phyloP scores from a whole-genome alignment of 73 alveolate genomes.

The Stentor coeruleus region DNA sequence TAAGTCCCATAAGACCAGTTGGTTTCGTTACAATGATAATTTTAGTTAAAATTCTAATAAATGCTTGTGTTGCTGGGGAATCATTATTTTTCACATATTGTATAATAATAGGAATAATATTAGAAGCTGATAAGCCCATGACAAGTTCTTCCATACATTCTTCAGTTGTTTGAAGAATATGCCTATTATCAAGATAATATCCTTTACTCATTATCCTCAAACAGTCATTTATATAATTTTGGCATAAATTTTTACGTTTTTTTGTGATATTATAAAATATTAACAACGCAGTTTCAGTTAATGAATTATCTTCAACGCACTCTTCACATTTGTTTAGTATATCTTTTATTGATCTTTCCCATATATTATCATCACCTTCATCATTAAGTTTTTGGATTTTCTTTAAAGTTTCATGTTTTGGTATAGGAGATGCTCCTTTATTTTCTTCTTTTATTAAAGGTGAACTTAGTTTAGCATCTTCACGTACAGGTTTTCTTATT shows the following conservation, averaged over 20 bases:
- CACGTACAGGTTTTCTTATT: not conserved
- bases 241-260: not conserved
- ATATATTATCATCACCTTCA: not conserved
- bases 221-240: not conserved
- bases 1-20: not conserved
- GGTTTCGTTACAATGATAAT: not conserved
- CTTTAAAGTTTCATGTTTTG: not conserved
- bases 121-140: not conserved
- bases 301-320: not conserved
- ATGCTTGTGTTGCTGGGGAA: conserved; percentile 4
- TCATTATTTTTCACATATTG: not conserved
- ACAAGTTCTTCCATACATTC: not conserved
- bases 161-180: conserved; percentile 4
- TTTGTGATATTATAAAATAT: not conserved
- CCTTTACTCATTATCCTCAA: not conserved
- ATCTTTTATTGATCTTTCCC: not conserved
- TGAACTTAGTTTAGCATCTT: not conserved
- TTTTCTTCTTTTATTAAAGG: not conserved
- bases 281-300: not conserved
- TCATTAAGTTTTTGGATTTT: not conserved
- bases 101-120: not conserved
- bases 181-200: not conserved
- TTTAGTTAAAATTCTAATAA: not conserved
- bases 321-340: not conserved
- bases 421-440: not conserved